Conservation (phyloP, 805 yeast species). For the Cyberlindnera amylophila region DNA sequence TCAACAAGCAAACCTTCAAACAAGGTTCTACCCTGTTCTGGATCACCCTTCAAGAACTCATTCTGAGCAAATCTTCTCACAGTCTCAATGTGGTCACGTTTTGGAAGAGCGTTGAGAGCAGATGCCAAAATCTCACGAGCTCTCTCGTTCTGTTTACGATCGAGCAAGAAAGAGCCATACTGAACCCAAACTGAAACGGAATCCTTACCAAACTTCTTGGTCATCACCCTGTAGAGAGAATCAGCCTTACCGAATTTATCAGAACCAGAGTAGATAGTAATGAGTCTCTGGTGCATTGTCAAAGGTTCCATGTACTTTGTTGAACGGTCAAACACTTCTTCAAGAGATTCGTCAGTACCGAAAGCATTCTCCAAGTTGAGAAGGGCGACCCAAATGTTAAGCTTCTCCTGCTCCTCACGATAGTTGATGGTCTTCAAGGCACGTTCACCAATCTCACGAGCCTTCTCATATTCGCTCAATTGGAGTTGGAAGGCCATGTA, state of each 20-base stretch:
- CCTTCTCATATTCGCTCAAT: slow-evolving; percentile 89
- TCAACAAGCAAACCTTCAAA: slow-evolving; percentile 90
- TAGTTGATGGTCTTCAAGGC: slow-evolving; percentile 87
- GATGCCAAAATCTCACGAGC: slow-evolving; percentile 73
- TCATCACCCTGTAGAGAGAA: slow-evolving; percentile 57
- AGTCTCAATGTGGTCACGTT: slow-evolving; percentile 70
- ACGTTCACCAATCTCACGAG: slow-evolving; percentile 88
- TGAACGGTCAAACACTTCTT: slow-evolving; percentile 76
- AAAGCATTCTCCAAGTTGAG: slow-evolving; percentile 91
- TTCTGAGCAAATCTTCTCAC: slow-evolving; percentile 86
- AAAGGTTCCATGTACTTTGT: slow-evolving; percentile 90
- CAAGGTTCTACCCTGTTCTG: slow-evolving; percentile 91
- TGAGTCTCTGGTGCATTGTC: slow-evolving; percentile 74
- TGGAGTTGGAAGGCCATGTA: slow-evolving; percentile 98
- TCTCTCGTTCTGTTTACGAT: slow-evolving; percentile 47
- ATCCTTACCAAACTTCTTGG: slow-evolving; percentile 75
- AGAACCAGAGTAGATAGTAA: slow-evolving; percentile 68
- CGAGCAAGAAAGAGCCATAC: slow-evolving; percentile 74
- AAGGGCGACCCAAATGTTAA: slow-evolving; percentile 94
- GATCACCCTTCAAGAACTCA: slow-evolving; percentile 82
- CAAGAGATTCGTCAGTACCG: slow-evolving; percentile 80
- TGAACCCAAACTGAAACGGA: slow-evolving; percentile 72
- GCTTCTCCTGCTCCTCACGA: slow-evolving; percentile 88
- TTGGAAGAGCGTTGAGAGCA: slow-evolving; percentile 68
- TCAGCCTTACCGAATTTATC: slow-evolving; percentile 72